phyloP scores from a whole-genome alignment of 1,139 yeast genomes.

The Kazachstania sp. region DNA sequence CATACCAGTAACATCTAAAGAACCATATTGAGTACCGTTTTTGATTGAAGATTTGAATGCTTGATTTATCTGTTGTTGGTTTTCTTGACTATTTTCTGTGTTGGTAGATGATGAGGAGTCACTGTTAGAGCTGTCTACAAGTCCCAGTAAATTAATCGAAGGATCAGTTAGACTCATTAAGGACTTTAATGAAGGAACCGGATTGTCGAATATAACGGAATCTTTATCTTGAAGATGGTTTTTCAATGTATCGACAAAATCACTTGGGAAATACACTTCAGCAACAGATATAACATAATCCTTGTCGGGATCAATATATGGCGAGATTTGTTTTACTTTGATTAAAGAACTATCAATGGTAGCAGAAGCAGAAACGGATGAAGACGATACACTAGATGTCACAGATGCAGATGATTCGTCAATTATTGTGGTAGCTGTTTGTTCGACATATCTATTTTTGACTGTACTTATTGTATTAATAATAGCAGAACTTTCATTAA shows the following conservation, averaged over 20 bases:
- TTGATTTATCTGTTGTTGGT: background rate
- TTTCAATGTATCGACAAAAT: conserved; percentile 39
- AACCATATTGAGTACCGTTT: conserved; percentile 3
- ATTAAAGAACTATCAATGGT: background rate
- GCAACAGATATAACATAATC: conserved; percentile 66
- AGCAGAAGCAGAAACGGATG: background rate
- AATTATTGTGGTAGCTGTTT: background rate
- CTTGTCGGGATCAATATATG: conserved; percentile 43
- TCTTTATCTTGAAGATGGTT: conserved; percentile 34
- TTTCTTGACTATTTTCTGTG: background rate
- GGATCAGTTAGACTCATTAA: conserved; percentile 54
- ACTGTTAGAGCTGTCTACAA: conserved; percentile 25
- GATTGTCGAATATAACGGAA: conserved; percentile 46
- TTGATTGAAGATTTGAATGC: conserved; percentile 1
- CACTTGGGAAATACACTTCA: conserved; percentile 61
- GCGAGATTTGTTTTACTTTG: conserved; percentile 42
- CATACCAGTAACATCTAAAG: background rate
- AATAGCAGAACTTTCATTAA: background rate
- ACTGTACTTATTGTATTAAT: background rate
- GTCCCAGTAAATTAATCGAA: conserved; percentile 55
- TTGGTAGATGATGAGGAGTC: conserved; percentile 9
- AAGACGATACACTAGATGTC: background rate
- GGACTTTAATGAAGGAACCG: conserved; percentile 39
- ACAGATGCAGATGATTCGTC: background rate
- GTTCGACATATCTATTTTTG: background rate